Evolutionary conservation across 1,284 basidiomycete species (phyloP).

Genomic region (Phellinidium pouzarii): DNA sequence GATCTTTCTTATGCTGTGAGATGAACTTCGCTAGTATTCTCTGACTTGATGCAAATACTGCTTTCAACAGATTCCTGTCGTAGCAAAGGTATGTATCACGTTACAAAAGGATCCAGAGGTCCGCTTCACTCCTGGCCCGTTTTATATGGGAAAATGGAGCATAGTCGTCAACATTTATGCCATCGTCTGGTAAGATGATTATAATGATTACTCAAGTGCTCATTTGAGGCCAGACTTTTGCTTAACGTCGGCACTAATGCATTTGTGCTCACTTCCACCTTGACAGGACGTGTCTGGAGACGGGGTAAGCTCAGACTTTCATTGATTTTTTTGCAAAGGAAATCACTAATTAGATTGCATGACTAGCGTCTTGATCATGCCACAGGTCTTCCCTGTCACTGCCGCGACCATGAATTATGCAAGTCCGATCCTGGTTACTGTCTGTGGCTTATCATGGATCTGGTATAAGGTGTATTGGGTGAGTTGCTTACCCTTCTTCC

Average conservation of each 20-base stretch:
- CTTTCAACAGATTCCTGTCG: conserved; percentile 18
- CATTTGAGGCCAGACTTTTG: neutral
- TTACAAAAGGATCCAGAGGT: conserved; percentile 14
- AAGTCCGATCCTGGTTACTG: conserved; percentile 19
- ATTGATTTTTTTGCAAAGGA: neutral
- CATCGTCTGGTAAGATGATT: conserved; percentile 18
- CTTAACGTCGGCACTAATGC: neutral
- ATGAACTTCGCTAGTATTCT: neutral
- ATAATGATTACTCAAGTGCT: neutral
- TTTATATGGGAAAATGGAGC: conserved; percentile 21
- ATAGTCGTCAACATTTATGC: conserved; percentile 20
- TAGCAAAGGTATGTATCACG: conserved; percentile 19
- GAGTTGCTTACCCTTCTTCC: neutral
- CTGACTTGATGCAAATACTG: neutral
- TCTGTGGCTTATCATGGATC: conserved; percentile 19
- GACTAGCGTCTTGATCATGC: conserved; percentile 21
- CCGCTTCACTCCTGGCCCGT: conserved; percentile 21
- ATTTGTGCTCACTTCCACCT: too few relatives aligned
- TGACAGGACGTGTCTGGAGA: conserved; percentile 20
- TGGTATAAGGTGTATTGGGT: conserved; percentile 21
- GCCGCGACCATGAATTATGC: conserved; percentile 23
- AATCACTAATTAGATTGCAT: neutral
- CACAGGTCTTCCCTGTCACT: conserved; percentile 22
- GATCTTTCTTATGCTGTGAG: conserved; percentile 21
- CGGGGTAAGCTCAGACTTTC: conserved; percentile 15